These are phyloP conservation scores for Corylus heterophylla DNA, from an alignment of 306 rosid genomes.

Conservation along the genomic window DNA sequence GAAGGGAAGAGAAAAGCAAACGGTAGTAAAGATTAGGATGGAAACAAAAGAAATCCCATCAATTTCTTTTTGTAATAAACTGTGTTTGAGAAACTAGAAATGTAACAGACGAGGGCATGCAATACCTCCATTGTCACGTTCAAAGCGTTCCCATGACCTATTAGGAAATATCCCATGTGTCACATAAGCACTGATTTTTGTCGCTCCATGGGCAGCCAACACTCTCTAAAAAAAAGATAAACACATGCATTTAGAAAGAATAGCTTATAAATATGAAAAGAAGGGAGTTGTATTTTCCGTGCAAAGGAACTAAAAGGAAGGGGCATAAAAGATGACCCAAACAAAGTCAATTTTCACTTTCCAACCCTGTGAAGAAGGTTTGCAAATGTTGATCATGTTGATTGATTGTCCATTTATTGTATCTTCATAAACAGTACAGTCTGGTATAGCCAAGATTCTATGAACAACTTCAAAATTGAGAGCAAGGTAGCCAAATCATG, in stretches of 20 bases:
- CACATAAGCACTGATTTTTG: constrained; percentile 91
- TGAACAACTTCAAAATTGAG: not conserved
- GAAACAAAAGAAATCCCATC: not conserved
- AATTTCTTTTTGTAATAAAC: not conserved
- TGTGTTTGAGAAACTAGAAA: not conserved
- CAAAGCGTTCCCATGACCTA: constrained; percentile 87
- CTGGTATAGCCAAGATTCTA: not conserved
- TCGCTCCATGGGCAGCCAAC: constrained; percentile 86
- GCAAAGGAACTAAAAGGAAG: constrained; percentile 7
- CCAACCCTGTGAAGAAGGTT: not conserved
- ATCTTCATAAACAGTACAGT: not conserved
- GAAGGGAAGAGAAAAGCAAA: constrained; percentile 12
- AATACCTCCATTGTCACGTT: constrained; percentile 73
- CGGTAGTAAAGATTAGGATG: not conserved
- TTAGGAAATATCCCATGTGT: constrained; percentile 97
- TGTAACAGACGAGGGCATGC: constrained; percentile 24
- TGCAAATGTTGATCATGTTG: not conserved
- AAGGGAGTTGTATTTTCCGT: not conserved
- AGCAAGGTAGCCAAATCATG: not conserved
- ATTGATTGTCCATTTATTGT: not conserved
- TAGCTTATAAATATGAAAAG: not conserved
- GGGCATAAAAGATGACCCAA: not conserved
- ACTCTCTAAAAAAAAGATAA: constrained; percentile 64
- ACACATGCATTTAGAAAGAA: constrained; percentile 11
- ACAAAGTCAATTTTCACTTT: not conserved